Base-by-base conservation (phyloP, 768 basidiomycete species). In the Trametes villosa region DNA sequence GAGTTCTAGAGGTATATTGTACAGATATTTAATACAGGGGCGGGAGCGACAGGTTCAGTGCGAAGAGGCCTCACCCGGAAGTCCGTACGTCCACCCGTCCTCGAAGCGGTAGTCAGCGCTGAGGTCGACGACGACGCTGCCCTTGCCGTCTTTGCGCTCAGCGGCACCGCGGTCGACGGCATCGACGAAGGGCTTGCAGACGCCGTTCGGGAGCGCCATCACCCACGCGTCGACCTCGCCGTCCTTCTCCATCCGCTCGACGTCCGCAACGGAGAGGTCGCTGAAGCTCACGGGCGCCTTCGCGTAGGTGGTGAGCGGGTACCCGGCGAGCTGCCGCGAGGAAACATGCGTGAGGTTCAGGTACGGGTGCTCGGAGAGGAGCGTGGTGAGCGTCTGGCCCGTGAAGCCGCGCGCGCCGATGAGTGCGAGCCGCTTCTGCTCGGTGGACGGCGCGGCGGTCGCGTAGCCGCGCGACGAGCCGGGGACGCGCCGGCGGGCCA, bases 171-270 rank as follows among this genome's bases (percentile, higher is more conserved):
- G 82, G 69, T 97, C 94, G 48, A 99, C 77, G 17, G 96, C 96
- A 69, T 96, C 94, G 33, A 99, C 94, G 71, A 96, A 99, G 0
- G 96, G 96, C 75, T 96, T 95, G 78, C 92, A 91, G 24, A 94
- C 84, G 20, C 97, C 97, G 66, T 98, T 99, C n/a, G 97, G 97
- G 48, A 99, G 83, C 2, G 97, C 97, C 92, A 98, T 96, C 53
- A 98, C 86, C 96, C 97, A 99, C 9, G 94, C 96, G 71, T 99
- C 96, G 18, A 99, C 94, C 69, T 90, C 91, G 9, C 91, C 88
- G 50, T 86, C 79, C 75, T 88, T 87, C 76, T 98, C 97, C 88
- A 99, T 91, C 71, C 77, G 79, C 72, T 92, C 87, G 11, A 98
- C 91, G 66, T 97, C 92, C 58, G 80, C 77, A 11, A 81, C 72